Base-by-base conservation (phyloP, 2,329 filamentous ascomycete genomes). In the Xylaria arbuscula region DNA sequence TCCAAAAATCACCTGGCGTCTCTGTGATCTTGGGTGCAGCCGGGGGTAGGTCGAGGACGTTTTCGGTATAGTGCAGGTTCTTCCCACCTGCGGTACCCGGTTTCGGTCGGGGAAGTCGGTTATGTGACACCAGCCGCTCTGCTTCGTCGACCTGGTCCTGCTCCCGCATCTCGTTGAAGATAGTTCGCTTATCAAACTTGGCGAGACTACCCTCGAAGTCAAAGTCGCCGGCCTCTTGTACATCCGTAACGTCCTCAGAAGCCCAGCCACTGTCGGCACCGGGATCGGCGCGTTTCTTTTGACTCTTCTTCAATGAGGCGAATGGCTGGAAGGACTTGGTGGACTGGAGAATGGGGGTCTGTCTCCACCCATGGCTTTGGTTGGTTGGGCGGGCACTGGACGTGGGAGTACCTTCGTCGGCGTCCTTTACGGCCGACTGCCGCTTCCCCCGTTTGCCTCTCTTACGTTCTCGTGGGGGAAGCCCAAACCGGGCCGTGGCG, bases 241-340 rank as follows among this genome's bases (percentile, higher is more conserved):
- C 93, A 77, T 98, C 96, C 0, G 93, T 98, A 24, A 95, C 94
- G 76, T 98, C 95, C 77, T 98, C 96, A 0, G 95, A 98, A 3
- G 93, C 94, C 94, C 95, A 98, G 3, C 93, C 95, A 78, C 93
- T 97, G 51, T 93, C 87, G 9, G 80, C 80, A 48, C 72, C 74
- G 13, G 66, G 69, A 36, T 78, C 78, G 54, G 78, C 80, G 73
- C 80, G 83, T 65, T 78, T 82, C 68, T 82, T 84, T 73, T 83
- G 80, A 70, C 76, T 81, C 78, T 80, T 86, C 83, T 86, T 93
- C 1, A 90, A 78, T 0, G 86, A 86, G 51, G 84, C 81, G 73
- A 87, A 90, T 0, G 88, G 88, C 75, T 90, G 89, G 68, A 90
- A 91, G 0, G 87, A 88, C 2, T 87, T 80, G 8, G 84, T 89